Percentiles rank a stretch among this genome's conserved stretches.
phyloP scores from a whole-genome alignment of 305 asterid genomes.

The Striga hermonthica region DNA sequence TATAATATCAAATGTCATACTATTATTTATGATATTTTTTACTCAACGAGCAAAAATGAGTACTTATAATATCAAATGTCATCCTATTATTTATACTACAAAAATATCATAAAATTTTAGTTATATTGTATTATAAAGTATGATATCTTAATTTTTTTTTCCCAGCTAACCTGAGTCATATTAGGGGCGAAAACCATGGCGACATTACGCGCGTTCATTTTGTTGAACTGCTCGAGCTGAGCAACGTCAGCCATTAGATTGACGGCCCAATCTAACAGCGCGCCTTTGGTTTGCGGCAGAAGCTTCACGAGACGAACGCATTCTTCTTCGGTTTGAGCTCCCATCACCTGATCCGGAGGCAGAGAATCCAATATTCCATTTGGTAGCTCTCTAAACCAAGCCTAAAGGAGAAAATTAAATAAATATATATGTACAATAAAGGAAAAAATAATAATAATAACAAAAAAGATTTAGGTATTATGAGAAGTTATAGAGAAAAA shows the following conservation, averaged over 20 bases:
- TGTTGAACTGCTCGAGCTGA: slow-evolving; percentile 68
- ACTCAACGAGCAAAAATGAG: too few relatives aligned
- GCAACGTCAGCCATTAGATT: slow-evolving; percentile 97
- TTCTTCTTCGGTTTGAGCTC: slow-evolving; percentile 72
- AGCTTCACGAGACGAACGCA: slow-evolving; percentile 60
- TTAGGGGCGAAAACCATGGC: slow-evolving; percentile 96
- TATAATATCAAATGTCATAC: too few relatives aligned
- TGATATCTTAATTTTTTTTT: background rate
- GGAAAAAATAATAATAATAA: background rate
- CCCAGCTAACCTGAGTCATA: slow-evolving; percentile 72
- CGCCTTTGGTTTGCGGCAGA: slow-evolving; percentile 76
- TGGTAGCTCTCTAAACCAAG: slow-evolving; percentile 98
- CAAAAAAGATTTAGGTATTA: background rate
- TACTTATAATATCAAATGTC: too few relatives aligned
- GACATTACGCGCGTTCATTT: slow-evolving; percentile 85
- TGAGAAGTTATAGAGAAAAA: background rate
- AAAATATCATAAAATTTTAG: too few relatives aligned
- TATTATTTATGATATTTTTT: too few relatives aligned
- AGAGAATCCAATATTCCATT: slow-evolving; percentile 75
- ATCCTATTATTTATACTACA: too few relatives aligned
- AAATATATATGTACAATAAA: background rate
- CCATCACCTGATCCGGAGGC: slow-evolving; percentile 75
- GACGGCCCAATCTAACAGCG: slow-evolving; percentile 89
- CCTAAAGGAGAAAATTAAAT: slow-evolving; percentile 37
- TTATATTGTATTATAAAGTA: too few relatives aligned